Evolutionary conservation across 176 grass and related monocot genomes (phyloP).

Genomic region (Oryza meyeriana): DNA sequence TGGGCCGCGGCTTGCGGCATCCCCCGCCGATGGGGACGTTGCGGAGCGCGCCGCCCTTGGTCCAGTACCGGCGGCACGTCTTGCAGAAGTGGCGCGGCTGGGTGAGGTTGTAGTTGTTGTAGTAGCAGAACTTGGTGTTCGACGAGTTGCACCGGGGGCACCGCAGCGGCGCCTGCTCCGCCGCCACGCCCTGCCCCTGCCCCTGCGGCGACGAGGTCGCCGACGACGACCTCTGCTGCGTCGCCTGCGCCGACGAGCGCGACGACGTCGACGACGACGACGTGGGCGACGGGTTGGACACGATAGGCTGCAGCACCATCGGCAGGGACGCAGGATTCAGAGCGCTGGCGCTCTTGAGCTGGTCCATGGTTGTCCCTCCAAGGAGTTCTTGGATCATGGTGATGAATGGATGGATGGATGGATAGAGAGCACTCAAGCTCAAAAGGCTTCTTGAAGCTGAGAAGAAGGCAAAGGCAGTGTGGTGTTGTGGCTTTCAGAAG

Average conservation of each 20-base stretch:
- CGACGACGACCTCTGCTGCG: slow-evolving; percentile 32
- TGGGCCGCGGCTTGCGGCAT: slow-evolving; percentile 59
- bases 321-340: slow-evolving; percentile 19
- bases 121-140: slow-evolving; percentile 94
- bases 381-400: slow-evolving; percentile 75
- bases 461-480: slow-evolving; percentile 22
- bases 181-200: not conserved
- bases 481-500: slow-evolving; percentile 39
- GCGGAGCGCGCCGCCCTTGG: slow-evolving; percentile 80
- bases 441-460: slow-evolving; percentile 43
- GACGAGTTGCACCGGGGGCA: slow-evolving; percentile 74
- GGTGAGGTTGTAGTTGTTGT: slow-evolving; percentile 80
- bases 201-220: slow-evolving; percentile 36
- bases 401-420: slow-evolving; percentile 13
- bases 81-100: slow-evolving; percentile 90
- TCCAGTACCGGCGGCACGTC: slow-evolving; percentile 88
- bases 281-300: slow-evolving; percentile 51
- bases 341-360: slow-evolving; percentile 30
- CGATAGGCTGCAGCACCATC: slow-evolving; percentile 32
- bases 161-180: slow-evolving; percentile 44
- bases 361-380: slow-evolving; percentile 50
- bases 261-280: slow-evolving; percentile 41
- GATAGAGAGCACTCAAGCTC: not conserved
- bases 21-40: slow-evolving; percentile 74
- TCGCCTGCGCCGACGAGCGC: slow-evolving; percentile 30